phyloP scores from a whole-genome alignment of 2,329 filamentous ascomycete genomes.

The Hymenoscyphus infarciens region DNA sequence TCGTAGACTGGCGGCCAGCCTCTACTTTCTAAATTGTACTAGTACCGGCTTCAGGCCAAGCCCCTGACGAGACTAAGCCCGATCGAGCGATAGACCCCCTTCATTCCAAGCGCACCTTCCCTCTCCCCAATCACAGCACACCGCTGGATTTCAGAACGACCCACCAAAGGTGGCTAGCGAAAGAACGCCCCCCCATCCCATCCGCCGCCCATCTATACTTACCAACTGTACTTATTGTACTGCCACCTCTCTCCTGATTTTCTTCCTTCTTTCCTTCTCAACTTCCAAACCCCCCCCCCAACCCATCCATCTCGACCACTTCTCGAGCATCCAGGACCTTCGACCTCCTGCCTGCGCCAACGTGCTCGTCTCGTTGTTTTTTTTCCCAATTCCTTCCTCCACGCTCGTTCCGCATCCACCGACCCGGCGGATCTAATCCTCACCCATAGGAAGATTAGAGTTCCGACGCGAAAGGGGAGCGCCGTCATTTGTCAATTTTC shows the following conservation, averaged over 20 bases:
- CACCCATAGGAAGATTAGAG: constrained; percentile 7
- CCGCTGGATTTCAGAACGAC: constrained; percentile 14
- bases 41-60: neutral
- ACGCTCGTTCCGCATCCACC: constrained; percentile 18
- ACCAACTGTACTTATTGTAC: neutral
- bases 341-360: neutral
- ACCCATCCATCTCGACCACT: constrained; percentile 14
- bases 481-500: constrained; percentile 20
- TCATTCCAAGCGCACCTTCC: constrained; percentile 21
- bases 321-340: constrained; percentile 5
- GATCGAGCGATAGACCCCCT: constrained; percentile 13
- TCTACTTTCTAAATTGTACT: neutral
- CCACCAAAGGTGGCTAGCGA: neutral
- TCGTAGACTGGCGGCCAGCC: neutral
- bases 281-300: constrained; percentile 10
- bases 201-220: constrained; percentile 2
- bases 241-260: constrained; percentile 2
- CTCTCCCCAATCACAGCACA: constrained; percentile 7
- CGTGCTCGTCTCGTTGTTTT: constrained; percentile 3
- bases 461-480: constrained; percentile 18
- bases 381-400: neutral
- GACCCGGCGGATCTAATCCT: constrained; percentile 9
- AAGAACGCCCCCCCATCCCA: constrained; percentile 9
- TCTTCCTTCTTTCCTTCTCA: neutral
- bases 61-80: constrained; percentile 10